Percentiles rank a stretch among this genome's conserved stretches.
phyloP scores from a whole-genome alignment of 352 stramenopile genomes.

The Phytopythium litorale region DNA sequence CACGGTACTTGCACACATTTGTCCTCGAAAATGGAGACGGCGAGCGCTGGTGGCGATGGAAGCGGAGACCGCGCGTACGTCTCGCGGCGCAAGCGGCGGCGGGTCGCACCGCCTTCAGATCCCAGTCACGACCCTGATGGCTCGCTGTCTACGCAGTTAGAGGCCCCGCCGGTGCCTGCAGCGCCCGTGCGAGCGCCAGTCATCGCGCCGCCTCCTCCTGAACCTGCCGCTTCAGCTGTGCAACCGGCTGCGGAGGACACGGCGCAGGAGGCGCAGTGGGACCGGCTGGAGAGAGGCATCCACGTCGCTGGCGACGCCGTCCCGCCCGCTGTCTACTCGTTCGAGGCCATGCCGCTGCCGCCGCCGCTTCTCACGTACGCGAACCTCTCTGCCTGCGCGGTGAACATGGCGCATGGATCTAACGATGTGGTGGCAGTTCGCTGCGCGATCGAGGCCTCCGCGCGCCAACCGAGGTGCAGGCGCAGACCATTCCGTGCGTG shows the following conservation, averaged over 20 bases:
- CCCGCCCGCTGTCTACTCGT: conserved; percentile 26
- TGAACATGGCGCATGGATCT: background rate
- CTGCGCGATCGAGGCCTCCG: conserved; percentile 46
- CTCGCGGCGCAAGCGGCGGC: conserved; percentile 36
- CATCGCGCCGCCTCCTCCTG: background rate
- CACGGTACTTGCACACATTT: background rate
- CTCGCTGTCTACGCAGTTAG: background rate
- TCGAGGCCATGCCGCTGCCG: conserved; percentile 33
- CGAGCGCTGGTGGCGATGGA: background rate
- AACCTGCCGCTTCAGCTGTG: background rate
- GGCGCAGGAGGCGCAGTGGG: conserved; percentile 41
- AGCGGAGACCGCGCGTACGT: conserved; percentile 24
- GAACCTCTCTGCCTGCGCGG: background rate
- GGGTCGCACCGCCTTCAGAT: conserved; percentile 8
- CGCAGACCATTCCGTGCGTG: conserved; percentile 90
- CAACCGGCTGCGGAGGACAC: background rate
- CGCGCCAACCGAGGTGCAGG: conserved; percentile 95
- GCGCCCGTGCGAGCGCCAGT: background rate
- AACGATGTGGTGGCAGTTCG: background rate
- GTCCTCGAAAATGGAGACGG: conserved; percentile 3
- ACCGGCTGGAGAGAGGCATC: conserved; percentile 51
- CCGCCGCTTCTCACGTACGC: conserved; percentile 15
- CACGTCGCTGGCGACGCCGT: conserved; percentile 21
- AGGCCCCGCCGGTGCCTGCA: background rate
- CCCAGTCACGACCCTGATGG: background rate